Percentiles rank a stretch among this genome's conserved stretches.
phyloP scores from a whole-genome alignment of 108 stramenopile genomes.

The Skeletonema menzelii region DNA sequence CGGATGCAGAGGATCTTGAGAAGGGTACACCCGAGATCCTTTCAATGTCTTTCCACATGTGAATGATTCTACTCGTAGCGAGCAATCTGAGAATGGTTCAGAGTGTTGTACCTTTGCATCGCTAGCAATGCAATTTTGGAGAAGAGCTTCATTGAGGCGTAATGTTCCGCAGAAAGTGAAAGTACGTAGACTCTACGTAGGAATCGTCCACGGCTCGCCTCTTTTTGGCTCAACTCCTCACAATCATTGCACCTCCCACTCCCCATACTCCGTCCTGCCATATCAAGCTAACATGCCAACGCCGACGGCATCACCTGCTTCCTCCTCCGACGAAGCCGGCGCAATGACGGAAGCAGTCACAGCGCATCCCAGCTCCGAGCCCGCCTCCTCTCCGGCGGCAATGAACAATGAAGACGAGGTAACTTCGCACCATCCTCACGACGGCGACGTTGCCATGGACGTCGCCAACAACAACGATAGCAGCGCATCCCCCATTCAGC shows the following conservation, averaged over 20 bases:
- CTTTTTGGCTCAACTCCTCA: no score
- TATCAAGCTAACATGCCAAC: neutral
- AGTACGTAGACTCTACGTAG: no score
- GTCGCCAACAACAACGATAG: neutral
- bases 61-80: no score
- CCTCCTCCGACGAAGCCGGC: neutral
- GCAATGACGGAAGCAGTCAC: neutral
- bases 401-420: neutral
- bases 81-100: no score
- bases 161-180: no score
- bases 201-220: no score
- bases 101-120: no score
- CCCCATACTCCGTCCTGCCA: no score
- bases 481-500: neutral
- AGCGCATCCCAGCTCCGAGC: neutral
- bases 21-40: slow-evolving; percentile 32
- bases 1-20: neutral
- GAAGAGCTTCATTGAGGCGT: no score
- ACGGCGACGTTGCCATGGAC: neutral
- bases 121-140: no score
- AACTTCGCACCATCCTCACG: neutral
- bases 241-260: no score
- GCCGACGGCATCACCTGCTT: neutral
- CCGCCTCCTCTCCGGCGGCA: neutral
- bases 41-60: slow-evolving; percentile 41